A percentile compares a stretch with the other conserved stretches of the same genome.
phyloP scores from a whole-genome alignment of 1,139 yeast species.

The Yamadazyma oceani region DNA sequence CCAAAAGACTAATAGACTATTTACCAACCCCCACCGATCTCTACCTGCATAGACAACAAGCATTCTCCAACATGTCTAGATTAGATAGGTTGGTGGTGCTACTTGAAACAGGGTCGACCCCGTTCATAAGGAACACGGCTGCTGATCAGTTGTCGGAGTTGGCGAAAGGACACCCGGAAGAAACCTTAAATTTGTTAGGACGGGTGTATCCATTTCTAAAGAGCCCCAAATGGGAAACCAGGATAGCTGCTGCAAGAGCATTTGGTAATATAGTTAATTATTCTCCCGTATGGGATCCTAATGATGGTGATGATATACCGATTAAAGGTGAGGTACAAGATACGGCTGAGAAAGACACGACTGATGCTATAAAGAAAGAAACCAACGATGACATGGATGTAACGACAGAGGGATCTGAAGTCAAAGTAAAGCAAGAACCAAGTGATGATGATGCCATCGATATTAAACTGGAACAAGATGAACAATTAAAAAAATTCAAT shows the following conservation, averaged over 20 bases:
- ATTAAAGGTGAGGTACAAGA: constrained; percentile 12
- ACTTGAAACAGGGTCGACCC: constrained; percentile 93
- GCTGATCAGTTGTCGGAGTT: constrained; percentile 96
- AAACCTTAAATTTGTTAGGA: constrained; percentile 75
- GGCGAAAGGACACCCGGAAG: constrained; percentile 94
- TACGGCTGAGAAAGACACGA: constrained; percentile 11
- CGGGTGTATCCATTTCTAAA: constrained; percentile 88
- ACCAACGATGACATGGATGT: constrained; percentile 13
- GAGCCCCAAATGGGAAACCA: constrained; percentile 90
- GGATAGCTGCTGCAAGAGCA: constrained; percentile 93
- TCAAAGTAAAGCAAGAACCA: constrained; percentile 30
- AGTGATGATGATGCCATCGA: constrained; percentile 22
- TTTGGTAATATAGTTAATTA: constrained; percentile 89
- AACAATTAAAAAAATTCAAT: constrained; percentile 47
- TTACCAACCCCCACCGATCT: too few species aligned
- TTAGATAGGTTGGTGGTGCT: constrained; percentile 75
- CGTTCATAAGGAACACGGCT: constrained; percentile 91
- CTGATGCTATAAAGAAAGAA: constrained; percentile 11
- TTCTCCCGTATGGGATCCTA: constrained; percentile 85
- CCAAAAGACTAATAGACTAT: background rate
- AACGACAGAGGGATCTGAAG: constrained; percentile 1
- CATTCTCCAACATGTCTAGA: constrained; percentile 36
- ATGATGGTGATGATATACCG: constrained; percentile 22
- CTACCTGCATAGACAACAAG: too few species aligned
- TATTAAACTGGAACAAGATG: constrained; percentile 45